A percentile compares a stretch with the other conserved stretches of the same genome.
Conservation (phyloP, 768 basidiomycete species). For the Pulveroboletus sp. region DNA sequence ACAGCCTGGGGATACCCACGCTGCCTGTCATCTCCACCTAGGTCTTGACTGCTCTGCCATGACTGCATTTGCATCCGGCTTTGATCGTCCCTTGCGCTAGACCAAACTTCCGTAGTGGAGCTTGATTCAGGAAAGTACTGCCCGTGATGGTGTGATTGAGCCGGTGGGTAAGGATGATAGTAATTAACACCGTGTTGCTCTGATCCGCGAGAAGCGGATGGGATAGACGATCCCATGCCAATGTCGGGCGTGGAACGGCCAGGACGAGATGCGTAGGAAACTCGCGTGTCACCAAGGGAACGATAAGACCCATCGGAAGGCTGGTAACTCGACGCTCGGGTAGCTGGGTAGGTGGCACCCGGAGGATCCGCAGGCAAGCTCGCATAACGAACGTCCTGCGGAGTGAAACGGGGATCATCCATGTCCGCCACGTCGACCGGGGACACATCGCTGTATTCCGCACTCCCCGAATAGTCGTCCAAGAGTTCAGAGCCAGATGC, state of each 20-base stretch:
- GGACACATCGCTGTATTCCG: conserved; percentile 39
- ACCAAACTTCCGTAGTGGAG: conserved; percentile 20
- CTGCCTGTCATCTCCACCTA: conserved; percentile 24
- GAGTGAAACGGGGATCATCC: conserved; percentile 18
- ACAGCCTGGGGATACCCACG: conserved; percentile 28
- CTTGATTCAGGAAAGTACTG: conserved; percentile 24
- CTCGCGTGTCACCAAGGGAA: conserved; percentile 25
- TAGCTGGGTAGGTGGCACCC: conserved; percentile 8
- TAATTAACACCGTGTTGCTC: conserved; percentile 22
- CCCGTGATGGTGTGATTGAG: conserved; percentile 24
- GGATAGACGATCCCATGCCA: conserved; percentile 13
- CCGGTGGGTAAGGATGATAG: conserved; percentile 24
- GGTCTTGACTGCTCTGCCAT: conserved; percentile 28
- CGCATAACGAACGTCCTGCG: conserved; percentile 21
- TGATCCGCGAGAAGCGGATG: conserved; percentile 26
- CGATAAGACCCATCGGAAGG: conserved; percentile 23
- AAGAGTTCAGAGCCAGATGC: conserved; percentile 29
- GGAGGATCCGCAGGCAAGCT: conserved; percentile 22
- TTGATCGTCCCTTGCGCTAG: conserved; percentile 21
- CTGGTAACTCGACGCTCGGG: conserved; percentile 24
- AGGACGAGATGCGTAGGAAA: conserved; percentile 27
- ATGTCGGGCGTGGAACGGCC: conserved; percentile 27
- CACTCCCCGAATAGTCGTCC: conserved; percentile 28
- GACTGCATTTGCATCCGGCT: conserved; percentile 18
- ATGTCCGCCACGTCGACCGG: conserved; percentile 33